phyloP scores from a whole-genome alignment of 208 protist genomes.

The Acanthamoeba rhysodes region DNA sequence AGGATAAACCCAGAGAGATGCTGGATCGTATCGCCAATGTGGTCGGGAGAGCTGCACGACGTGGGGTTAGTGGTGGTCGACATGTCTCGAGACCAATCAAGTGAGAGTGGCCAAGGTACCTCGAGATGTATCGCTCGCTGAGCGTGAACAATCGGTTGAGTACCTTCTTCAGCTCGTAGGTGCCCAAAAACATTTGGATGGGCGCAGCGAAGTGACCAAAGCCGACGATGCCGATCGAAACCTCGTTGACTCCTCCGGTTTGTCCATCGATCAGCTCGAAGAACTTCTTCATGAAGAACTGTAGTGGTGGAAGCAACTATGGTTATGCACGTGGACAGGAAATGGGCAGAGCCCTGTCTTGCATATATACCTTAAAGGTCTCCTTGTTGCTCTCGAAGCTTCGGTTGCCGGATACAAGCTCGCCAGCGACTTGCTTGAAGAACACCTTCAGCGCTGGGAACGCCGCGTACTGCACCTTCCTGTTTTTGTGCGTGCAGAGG shows the following conservation, averaged over 20 bases:
- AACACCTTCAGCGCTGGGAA: slow-evolving; percentile 78
- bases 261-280: slow-evolving; percentile 78
- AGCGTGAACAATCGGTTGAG: slow-evolving; percentile 56
- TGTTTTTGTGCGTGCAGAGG: slow-evolving; percentile 80
- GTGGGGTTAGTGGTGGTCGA: not conserved
- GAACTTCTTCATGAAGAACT: slow-evolving; percentile 83
- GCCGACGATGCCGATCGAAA: slow-evolving; percentile 69
- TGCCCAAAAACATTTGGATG: slow-evolving; percentile 75
- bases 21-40: slow-evolving; percentile 74
- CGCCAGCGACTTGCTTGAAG: slow-evolving; percentile 72
- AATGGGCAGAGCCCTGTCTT: too few species aligned
- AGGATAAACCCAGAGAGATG: slow-evolving; percentile 76
- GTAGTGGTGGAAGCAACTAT: not conserved
- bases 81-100: not conserved
- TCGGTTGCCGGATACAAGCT: slow-evolving; percentile 75
- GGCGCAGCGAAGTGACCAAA: slow-evolving; percentile 76
- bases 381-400: slow-evolving; percentile 77
- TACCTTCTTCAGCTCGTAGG: slow-evolving; percentile 75
- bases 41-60: slow-evolving; percentile 44
- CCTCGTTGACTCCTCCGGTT: slow-evolving; percentile 73
- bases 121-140: slow-evolving; percentile 74
- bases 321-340: not conserved
- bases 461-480: slow-evolving; percentile 75
- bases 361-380: slow-evolving; percentile 76
- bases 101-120: not conserved